Base-by-base conservation (phyloP, 2,329 filamentous ascomycete genomes). In the Daldinia sp. region DNA sequence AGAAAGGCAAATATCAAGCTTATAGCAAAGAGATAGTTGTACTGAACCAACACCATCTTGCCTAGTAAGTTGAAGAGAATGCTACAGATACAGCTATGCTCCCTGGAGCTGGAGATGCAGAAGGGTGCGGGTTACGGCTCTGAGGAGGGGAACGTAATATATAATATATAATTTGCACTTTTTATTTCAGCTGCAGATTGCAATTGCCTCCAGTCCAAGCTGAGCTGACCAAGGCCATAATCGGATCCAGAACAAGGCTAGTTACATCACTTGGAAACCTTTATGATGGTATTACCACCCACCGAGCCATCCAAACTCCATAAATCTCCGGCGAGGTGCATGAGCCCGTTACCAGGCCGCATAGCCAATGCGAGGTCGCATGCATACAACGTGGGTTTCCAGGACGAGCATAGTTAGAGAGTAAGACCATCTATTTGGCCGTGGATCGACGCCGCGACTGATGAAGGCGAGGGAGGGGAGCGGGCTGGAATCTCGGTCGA, bases 1-100 rank as follows among this genome's bases (percentile, higher is more conserved):
- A 90, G 83, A 72, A 87, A 85, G 62, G 87, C 85, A 75, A 90
- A 90, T 61, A 89, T 82, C 55, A 84, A 86, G 76, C 84, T 86
- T 55, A 89, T 82, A 69, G 85, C 87, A 67, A 89, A 85, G 64
- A 89, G 79, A 72, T 88, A 89, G 75, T 87, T 82, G 65, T 83
- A 89, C 70, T 89, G 81, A 60, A 79, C 77, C 53, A 86, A 74
- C 56, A 61, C 52, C 68, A 72, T 72, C 58, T 55, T 66, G 56
- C 29, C 35, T 50, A 4, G n/a, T 27, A 27, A 37, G 37, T 25
- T 15, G 27, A 25, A 17, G 32, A 1, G 10, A 37, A 19, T 21
- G 19, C 27, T 9, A 39, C 48, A n/a, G 19, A 21, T 39, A 34
- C 5, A 51, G 21, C 11, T 27, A 51, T 6, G 30, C 21, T 35